Conservation (phyloP, 1,139 yeast genomes). For the Zygoascus meyerae region DNA sequence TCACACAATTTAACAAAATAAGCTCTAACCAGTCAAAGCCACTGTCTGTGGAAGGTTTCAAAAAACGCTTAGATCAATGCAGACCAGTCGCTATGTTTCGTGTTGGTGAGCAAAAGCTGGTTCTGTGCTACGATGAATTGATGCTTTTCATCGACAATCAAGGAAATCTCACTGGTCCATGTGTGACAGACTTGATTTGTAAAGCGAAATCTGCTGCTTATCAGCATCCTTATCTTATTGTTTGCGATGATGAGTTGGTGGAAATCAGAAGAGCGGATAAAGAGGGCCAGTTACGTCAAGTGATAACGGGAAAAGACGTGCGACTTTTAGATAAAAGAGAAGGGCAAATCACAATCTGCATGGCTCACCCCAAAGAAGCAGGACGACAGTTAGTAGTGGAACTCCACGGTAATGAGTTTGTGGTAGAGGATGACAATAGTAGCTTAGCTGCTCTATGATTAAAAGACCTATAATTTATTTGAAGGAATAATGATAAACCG, state of each 20-base stretch:
- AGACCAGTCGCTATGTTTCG: constrained; percentile 62
- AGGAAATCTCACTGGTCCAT: constrained; percentile 56
- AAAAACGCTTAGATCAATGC: constrained; percentile 25
- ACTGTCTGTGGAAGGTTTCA: constrained; percentile 20
- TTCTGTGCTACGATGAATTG: constrained; percentile 67
- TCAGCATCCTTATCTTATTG: constrained; percentile 52
- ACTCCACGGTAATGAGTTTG: constrained; percentile 32
- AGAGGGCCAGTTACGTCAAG: constrained; percentile 55
- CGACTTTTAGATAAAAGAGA: constrained; percentile 45
- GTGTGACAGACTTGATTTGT: constrained; percentile 58
- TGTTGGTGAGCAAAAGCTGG: constrained; percentile 48
- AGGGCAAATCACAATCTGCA: constrained; percentile 44
- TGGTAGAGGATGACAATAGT: constrained; percentile 29
- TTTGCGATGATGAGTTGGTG: constrained; percentile 61
- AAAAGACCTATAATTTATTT: background rate
- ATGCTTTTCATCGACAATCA: constrained; percentile 64
- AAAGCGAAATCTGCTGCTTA: constrained; percentile 54
- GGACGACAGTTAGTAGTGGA: constrained; percentile 55
- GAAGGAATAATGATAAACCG: background rate
- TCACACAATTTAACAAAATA: constrained; percentile 9
- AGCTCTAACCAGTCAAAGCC: constrained; percentile 15
- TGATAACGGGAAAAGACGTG: constrained; percentile 59
- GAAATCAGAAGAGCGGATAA: constrained; percentile 54
- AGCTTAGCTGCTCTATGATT: constrained; percentile 25
- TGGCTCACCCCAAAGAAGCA: constrained; percentile 66